phyloP scores from a whole-genome alignment of 2,329 filamentous ascomycete genomes.

The Diaporthe ampelina region DNA sequence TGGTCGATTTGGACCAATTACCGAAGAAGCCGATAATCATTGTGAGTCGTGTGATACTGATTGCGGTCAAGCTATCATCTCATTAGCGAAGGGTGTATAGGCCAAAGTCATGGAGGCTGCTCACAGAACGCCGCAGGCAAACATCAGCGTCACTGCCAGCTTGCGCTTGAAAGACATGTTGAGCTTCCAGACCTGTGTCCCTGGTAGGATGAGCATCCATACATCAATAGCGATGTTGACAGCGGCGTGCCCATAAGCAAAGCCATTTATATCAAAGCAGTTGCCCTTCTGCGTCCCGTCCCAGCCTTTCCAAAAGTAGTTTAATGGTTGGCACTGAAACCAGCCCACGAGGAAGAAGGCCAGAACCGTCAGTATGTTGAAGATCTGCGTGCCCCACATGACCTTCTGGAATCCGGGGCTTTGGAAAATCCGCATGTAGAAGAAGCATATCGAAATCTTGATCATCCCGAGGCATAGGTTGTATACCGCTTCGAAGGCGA shows the following conservation, averaged over 20 bases:
- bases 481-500: constrained; percentile 20
- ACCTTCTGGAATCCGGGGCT: neutral
- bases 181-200: constrained; percentile 54
- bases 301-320: constrained; percentile 6
- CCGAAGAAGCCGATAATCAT: constrained; percentile 8
- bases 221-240: constrained; percentile 58
- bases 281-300: neutral
- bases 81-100: neutral
- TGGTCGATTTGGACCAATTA: neutral
- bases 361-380: neutral
- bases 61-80: constrained; percentile 48
- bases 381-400: constrained; percentile 17
- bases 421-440: constrained; percentile 26
- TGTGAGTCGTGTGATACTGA: constrained; percentile 49
- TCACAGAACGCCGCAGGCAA: constrained; percentile 52
- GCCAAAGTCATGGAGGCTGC: neutral
- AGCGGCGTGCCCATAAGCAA: constrained; percentile 51
- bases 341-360: neutral
- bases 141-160: constrained; percentile 53
- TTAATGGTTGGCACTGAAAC: neutral
- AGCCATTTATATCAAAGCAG: constrained; percentile 27
- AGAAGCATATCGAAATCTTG: constrained; percentile 35
- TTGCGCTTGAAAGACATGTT: constrained; percentile 57
- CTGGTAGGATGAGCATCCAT: constrained; percentile 55
- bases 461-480: constrained; percentile 5